phyloP scores from a whole-genome alignment of 441 rosid species.

The Eutrema salsugineum region DNA sequence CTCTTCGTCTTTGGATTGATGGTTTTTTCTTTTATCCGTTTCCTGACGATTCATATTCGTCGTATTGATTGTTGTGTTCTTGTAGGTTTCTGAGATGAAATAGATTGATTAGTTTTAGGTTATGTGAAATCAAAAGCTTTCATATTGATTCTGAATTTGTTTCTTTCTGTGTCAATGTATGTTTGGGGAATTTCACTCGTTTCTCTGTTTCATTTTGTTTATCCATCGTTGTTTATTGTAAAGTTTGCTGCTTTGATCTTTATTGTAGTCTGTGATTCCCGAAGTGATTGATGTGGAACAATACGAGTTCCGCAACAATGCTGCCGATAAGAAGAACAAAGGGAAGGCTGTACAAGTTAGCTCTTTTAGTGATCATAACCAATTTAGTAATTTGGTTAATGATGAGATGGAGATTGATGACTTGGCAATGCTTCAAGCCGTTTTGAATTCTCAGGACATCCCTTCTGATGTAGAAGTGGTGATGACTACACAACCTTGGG shows the following conservation, averaged over 20 bases:
- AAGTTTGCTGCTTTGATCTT: slow-evolving; percentile 14
- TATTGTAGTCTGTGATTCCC: slow-evolving; percentile 36
- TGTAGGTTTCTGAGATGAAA: neutral
- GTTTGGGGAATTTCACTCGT: neutral
- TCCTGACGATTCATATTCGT: neutral
- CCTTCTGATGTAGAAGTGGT: slow-evolving; percentile 8
- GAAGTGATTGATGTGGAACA: slow-evolving; percentile 67
- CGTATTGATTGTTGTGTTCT: neutral
- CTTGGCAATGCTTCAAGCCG: slow-evolving; percentile 7
- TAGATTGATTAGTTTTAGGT: neutral
- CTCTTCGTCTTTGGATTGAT: neutral
- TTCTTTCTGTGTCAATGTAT: neutral
- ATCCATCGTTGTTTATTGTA: neutral
- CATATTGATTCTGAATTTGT: neutral
- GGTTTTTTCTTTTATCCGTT: neutral
- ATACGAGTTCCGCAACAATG: slow-evolving; percentile 41
- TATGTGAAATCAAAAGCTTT: neutral
- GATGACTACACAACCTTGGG: slow-evolving; percentile 14
- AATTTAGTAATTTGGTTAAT: neutral
- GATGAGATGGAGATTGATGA: slow-evolving; percentile 20
- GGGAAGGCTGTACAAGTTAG: slow-evolving; percentile 49
- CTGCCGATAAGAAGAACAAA: slow-evolving; percentile 40
- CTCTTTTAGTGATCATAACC: slow-evolving; percentile 23
- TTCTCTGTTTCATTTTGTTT: slow-evolving; percentile 4
- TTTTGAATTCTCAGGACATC: neutral